phyloP scores from a whole-genome alignment of 805 yeast genomes.

The Ogataea degrootiae region DNA sequence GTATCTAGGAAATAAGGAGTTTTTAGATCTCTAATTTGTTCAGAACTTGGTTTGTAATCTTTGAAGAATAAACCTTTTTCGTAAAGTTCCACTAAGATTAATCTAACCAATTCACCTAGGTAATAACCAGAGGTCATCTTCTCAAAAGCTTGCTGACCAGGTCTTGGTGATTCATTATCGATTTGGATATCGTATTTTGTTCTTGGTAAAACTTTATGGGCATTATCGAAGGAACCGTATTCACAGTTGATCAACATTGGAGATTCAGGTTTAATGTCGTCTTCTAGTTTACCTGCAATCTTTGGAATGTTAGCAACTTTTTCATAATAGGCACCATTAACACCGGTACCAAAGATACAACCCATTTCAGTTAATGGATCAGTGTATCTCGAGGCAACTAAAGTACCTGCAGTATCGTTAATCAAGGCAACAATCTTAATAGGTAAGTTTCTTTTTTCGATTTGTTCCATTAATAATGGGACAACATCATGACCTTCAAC shows the following conservation, averaged over 20 bases:
- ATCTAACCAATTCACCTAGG: slow-evolving; percentile 87
- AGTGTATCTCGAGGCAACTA: slow-evolving; percentile 93
- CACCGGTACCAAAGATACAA: slow-evolving; percentile 96
- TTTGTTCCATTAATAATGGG: slow-evolving; percentile 78
- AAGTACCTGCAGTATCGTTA: slow-evolving; percentile 96
- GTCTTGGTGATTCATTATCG: slow-evolving; percentile 91
- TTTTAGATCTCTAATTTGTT: slow-evolving; percentile 61
- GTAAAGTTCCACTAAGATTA: slow-evolving; percentile 70
- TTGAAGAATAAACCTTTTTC: slow-evolving; percentile 64
- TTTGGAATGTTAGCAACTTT: slow-evolving; percentile 72
- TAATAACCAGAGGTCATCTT: slow-evolving; percentile 98
- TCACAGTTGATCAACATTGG: slow-evolving; percentile 98
- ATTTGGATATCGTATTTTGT: slow-evolving; percentile 79
- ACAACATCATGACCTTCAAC: slow-evolving; percentile 96
- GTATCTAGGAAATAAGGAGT: slow-evolving; percentile 80
- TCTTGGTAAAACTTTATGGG: slow-evolving; percentile 82
- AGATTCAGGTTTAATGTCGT: slow-evolving; percentile 61
- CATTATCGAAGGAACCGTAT: slow-evolving; percentile 97
- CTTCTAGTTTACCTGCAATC: slow-evolving; percentile 65
- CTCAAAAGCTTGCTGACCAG: slow-evolving; percentile 95
- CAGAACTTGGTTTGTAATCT: slow-evolving; percentile 35
- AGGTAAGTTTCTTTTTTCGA: slow-evolving; percentile 65
- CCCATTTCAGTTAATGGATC: slow-evolving; percentile 94
- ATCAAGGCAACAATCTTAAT: slow-evolving; percentile 89
- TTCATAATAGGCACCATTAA: slow-evolving; percentile 97